A percentile compares a stretch with the other conserved stretches of the same genome.
phyloP scores from a whole-genome alignment of 441 rosid species.

The Brassica hybrid region DNA sequence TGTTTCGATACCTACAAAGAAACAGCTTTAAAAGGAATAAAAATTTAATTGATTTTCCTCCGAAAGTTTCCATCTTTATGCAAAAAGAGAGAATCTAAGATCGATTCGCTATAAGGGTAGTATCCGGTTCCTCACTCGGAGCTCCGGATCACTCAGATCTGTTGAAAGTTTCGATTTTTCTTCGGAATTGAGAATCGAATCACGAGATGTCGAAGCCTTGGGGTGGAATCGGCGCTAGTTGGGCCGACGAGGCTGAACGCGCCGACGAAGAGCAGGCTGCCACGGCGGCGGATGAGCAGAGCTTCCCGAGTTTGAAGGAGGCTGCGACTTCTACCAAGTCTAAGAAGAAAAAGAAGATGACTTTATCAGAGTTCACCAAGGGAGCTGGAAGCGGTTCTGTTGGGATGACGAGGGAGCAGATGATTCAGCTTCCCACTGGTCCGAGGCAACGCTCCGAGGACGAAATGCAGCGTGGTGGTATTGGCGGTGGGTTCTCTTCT shows the following conservation, averaged over 20 bases:
- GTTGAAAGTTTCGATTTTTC: slow-evolving; percentile 13
- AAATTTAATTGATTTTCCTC: not conserved
- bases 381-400: slow-evolving; percentile 45
- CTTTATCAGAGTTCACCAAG: slow-evolving; percentile 42
- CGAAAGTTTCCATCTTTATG: slow-evolving; percentile 20
- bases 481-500: slow-evolving; percentile 82
- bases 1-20: slow-evolving; percentile 23
- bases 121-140: slow-evolving; percentile 20
- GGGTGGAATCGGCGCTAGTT: slow-evolving; percentile 72
- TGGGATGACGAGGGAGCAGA: slow-evolving; percentile 76
- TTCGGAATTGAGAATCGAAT: slow-evolving; percentile 23
- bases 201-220: slow-evolving; percentile 73
- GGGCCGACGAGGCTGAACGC: slow-evolving; percentile 96
- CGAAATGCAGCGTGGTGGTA: slow-evolving; percentile 85
- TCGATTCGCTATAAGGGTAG: slow-evolving; percentile 8
- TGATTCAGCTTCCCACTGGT: slow-evolving; percentile 84
- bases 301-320: slow-evolving; percentile 39
- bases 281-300: slow-evolving; percentile 48
- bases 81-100: slow-evolving; percentile 28
- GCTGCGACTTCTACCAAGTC: slow-evolving; percentile 52
- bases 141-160: slow-evolving; percentile 33
- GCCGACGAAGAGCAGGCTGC: slow-evolving; percentile 72
- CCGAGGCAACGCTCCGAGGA: slow-evolving; percentile 89
- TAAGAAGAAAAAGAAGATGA: slow-evolving; percentile 78
- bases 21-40: slow-evolving; percentile 23